Conservation (phyloP, 805 yeast species). For the Ogataea dorogensis region DNA sequence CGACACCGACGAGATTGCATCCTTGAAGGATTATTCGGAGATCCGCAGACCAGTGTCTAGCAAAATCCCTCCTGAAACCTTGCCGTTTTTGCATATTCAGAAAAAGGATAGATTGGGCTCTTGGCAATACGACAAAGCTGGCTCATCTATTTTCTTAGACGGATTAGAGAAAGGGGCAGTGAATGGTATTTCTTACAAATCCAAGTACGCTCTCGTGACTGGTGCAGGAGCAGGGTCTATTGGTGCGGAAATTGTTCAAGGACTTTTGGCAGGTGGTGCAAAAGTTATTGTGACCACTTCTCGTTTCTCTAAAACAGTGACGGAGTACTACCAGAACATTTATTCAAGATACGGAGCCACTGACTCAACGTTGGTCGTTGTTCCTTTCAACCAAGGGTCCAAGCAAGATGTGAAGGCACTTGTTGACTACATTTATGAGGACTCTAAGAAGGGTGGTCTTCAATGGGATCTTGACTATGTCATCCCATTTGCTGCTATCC, state of each 20-base stretch:
- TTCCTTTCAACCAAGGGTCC: constrained; percentile 98
- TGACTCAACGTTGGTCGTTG: constrained; percentile 90
- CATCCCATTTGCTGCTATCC: constrained; percentile 98
- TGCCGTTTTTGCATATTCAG: constrained; percentile 93
- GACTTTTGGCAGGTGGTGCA: constrained; percentile 96
- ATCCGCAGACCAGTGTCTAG: constrained; percentile 73
- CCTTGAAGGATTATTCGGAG: constrained; percentile 70
- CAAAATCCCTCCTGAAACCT: constrained; percentile 73
- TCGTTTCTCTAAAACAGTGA: constrained; percentile 87
- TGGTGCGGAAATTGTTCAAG: constrained; percentile 95
- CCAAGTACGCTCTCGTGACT: constrained; percentile 85
- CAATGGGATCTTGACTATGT: constrained; percentile 98
- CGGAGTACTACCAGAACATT: constrained; percentile 92
- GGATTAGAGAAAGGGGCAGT: constrained; percentile 92
- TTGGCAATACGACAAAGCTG: constrained; percentile 81
- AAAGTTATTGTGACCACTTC: constrained; percentile 95
- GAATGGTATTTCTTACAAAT: constrained; percentile 88
- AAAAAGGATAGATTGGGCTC: constrained; percentile 65
- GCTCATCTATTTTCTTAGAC: constrained; percentile 78
- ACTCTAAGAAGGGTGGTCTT: constrained; percentile 80
- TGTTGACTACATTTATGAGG: constrained; percentile 80
- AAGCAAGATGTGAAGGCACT: constrained; percentile 88
- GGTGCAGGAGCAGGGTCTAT: constrained; percentile 99
- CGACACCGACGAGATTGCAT: constrained; percentile 77
- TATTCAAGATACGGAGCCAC: constrained; percentile 91